Percentiles rank a stretch among this genome's conserved stretches.
Evolutionary conservation across 352 stramenopile species (phyloP).

Genomic region (Lagenidium giganteum): DNA sequence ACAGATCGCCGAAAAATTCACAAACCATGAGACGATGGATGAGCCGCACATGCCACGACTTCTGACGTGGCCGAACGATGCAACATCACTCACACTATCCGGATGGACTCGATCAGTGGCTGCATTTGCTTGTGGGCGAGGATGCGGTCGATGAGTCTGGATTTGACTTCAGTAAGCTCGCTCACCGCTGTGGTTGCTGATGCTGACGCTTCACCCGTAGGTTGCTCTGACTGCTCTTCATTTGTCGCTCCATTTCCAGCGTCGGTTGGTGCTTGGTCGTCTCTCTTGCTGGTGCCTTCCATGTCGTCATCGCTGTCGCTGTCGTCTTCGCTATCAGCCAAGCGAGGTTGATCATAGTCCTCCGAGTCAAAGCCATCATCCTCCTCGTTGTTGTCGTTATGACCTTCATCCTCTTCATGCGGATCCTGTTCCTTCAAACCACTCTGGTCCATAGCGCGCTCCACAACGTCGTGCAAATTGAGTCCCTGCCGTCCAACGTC

Average conservation of each 20-base stretch:
- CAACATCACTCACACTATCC: conserved; percentile 14
- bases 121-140: conserved; percentile 69
- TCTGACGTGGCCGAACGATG: background rate
- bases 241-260: background rate
- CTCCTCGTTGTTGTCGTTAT: conserved; percentile 4
- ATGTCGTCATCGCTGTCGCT: background rate
- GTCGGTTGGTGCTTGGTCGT: conserved; percentile 1
- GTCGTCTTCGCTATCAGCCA: conserved; percentile 4
- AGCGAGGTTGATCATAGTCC: conserved; percentile 24
- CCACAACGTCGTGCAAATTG: conserved; percentile 7
- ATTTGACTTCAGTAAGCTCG: conserved; percentile 14
- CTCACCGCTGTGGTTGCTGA: background rate
- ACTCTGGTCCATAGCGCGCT: conserved; percentile 20
- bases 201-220: conserved; percentile 1
- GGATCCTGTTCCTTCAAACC: conserved; percentile 2
- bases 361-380: conserved; percentile 43
- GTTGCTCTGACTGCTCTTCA: conserved; percentile 1
- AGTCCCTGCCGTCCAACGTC: too few relatives aligned
- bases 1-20: background rate
- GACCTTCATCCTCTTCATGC: background rate
- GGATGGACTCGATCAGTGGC: conserved; percentile 55
- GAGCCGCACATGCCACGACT: too few relatives aligned
- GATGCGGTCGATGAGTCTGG: conserved; percentile 48
- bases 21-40: too few relatives aligned
- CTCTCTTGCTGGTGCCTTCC: conserved; percentile 1